Base-by-base conservation (phyloP, 228 moss, liverwort and hornwort genomes). In the Sphagnum magellanicum region DNA sequence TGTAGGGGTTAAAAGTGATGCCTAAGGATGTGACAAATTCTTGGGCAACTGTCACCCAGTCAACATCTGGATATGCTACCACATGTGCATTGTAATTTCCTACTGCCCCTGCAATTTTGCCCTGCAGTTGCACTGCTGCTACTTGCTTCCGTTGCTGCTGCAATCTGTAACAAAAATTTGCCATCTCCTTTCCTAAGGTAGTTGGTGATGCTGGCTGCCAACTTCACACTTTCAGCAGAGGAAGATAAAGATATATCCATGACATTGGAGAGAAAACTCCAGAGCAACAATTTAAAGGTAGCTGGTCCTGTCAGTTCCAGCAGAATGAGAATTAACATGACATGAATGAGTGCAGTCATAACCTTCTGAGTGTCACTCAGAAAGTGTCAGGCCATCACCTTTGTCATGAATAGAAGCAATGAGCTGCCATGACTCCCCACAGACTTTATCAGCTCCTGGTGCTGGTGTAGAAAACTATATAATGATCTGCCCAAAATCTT, bases 21-120 rank as follows among this genome's bases (percentile, higher is more conserved):
- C 91, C 96, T 59, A 96, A 78, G 48, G 96, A 96, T 50, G 85
- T 79, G 67, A 96, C 92, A 68, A 92, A 96, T 65, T 83, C 79
- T 74, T 96, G 79, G 65, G 96, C 91, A 64, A 88, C 89, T 47
- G 61, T 52, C 70, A 87, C 84, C 96, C 96, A 96, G 74, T 86
- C 79, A 53, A 96, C 70, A 15, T 81, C 71, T 60, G 92, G 91
- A 75, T 96, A 87, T 32, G 92, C 81, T 66, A 88, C 86, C 84
- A 92, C 86, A 67, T 92, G 92, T 55, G 96, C 96, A 71, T 96
- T 96, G 64, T 91, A 96, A 74, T 96, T 96, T 66, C 96, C 92
- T 55, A 92, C 92, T 68, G 95, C 92, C 70, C 95, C 95, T 10
- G 95, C 92, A 63, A 96, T 89, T 71, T 96, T 96, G 53, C 95